Percentiles rank a stretch among this genome's conserved stretches.
phyloP scores from a whole-genome alignment of 148 eudicot genomes.

The Nepenthes mirabilis region DNA sequence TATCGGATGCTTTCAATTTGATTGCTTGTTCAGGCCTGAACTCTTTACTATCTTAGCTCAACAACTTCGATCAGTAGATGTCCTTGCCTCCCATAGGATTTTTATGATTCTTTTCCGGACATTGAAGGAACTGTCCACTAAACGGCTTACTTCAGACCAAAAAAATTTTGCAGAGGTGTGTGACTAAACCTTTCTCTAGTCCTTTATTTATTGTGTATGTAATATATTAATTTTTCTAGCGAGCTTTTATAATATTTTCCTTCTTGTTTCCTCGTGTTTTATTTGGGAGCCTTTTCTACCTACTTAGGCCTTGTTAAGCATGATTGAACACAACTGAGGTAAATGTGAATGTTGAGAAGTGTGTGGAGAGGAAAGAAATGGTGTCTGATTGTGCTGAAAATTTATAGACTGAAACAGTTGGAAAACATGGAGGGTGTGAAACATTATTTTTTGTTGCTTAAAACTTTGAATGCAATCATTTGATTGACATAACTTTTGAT shows the following conservation, averaged over 20 bases:
- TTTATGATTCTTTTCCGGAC: constrained; percentile 85
- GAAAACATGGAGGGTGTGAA: too few relatives aligned
- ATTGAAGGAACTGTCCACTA: constrained; percentile 84
- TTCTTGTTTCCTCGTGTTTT: too few relatives aligned
- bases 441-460: too few relatives aligned
- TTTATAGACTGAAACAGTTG: too few relatives aligned
- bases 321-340: too few relatives aligned
- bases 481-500: too few relatives aligned
- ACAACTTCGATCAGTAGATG: constrained; percentile 78
- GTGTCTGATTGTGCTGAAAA: too few relatives aligned
- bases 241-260: neutral
- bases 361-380: too few relatives aligned
- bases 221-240: neutral
- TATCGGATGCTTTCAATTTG: constrained; percentile 9
- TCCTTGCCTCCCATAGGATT: constrained; percentile 81
- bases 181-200: neutral
- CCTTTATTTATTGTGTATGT: neutral
- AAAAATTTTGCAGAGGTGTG: constrained; percentile 73
- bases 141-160: constrained; percentile 87
- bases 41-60: constrained; percentile 74
- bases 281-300: too few relatives aligned
- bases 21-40: constrained; percentile 59
- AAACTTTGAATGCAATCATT: too few relatives aligned
- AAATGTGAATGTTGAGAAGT: too few relatives aligned
- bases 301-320: too few relatives aligned